These are phyloP conservation scores for Geosmithia morbida DNA, from an alignment of 2,329 filamentous ascomycete species.

Conservation along the genomic window DNA sequence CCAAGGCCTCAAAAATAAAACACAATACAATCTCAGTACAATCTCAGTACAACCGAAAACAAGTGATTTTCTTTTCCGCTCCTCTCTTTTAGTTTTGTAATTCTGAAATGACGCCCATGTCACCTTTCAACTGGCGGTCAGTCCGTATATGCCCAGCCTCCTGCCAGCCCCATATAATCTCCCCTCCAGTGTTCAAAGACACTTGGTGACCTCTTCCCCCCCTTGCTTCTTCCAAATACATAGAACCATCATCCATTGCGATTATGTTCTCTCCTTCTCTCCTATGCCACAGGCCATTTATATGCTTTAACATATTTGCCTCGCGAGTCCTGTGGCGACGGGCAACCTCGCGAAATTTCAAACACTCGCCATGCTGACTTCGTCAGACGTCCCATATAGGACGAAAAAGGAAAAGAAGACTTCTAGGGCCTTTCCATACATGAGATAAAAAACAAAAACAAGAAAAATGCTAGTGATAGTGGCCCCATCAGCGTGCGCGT, in stretches of 20 bases:
- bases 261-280: not conserved
- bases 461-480: not conserved
- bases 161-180: not conserved
- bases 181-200: too few species aligned
- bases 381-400: not conserved
- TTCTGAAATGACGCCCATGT: not conserved
- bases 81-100: not conserved
- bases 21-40: not conserved
- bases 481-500: not conserved
- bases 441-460: not conserved
- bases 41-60: not conserved
- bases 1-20: constrained; percentile 2
- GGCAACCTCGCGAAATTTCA: not conserved
- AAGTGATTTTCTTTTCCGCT: not conserved
- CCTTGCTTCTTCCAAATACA: not conserved
- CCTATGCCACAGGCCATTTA: not conserved
- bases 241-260: not conserved
- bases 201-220: not conserved
- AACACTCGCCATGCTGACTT: not conserved
- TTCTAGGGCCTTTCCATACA: not conserved
- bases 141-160: not conserved
- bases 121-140: not conserved
- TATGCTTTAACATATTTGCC: not conserved
- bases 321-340: not conserved
- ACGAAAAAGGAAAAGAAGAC: not conserved